Conservation (phyloP, 768 basidiomycete genomes). For the Amanita rimosa region DNA sequence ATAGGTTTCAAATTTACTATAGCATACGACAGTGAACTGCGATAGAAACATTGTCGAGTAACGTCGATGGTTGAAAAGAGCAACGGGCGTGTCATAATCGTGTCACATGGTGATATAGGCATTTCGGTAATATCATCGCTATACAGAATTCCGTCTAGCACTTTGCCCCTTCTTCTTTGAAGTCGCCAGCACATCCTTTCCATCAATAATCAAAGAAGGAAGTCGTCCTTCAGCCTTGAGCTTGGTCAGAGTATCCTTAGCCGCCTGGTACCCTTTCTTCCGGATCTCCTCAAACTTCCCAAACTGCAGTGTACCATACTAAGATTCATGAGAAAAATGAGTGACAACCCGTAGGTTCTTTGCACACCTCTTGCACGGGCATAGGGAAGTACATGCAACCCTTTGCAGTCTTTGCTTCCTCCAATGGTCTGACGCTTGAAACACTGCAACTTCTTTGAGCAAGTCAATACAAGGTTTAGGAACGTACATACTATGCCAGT, state of each 20-base stretch:
- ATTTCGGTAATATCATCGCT: too few species aligned
- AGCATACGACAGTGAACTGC: conserved; percentile 59
- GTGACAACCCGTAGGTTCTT: not conserved
- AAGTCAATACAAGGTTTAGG: not conserved
- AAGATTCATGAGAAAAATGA: not conserved
- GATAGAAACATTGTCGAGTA: conserved; percentile 64
- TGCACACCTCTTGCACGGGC: conserved; percentile 82
- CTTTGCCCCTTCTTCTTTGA: conserved; percentile 65
- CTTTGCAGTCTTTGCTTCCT: conserved; percentile 86
- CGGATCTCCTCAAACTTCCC: conserved; percentile 83
- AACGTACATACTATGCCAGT: conserved; percentile 77
- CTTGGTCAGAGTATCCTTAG: conserved; percentile 56
- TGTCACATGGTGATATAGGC: too few species aligned
- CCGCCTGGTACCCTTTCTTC: conserved; percentile 68
- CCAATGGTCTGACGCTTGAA: conserved; percentile 88
- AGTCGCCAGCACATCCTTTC: conserved; percentile 30
- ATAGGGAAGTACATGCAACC: conserved; percentile 89
- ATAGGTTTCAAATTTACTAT: conserved; percentile 95
- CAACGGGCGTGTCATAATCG: conserved; percentile 23
- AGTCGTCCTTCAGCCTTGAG: conserved; percentile 79
- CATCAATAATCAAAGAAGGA: conserved; percentile 64
- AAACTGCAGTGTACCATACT: conserved; percentile 91
- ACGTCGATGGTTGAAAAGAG: conserved; percentile 78
- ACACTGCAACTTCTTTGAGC: conserved; percentile 42
- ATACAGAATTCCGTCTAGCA: conserved; percentile 67